Conservation (phyloP, 1,139 yeast species). For the Pichia kudriavzevii region DNA sequence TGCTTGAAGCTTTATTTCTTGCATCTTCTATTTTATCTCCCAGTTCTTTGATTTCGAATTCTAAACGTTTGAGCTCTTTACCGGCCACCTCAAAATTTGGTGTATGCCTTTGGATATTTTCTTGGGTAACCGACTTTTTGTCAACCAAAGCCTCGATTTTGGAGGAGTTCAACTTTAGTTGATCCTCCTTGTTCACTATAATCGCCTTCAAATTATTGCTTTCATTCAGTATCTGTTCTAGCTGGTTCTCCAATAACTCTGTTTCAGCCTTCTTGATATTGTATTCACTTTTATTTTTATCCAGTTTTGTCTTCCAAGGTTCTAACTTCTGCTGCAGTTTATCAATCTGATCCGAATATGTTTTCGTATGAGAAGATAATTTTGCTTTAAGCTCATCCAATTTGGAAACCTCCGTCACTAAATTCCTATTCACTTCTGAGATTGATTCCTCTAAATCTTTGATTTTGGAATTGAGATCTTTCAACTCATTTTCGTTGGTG, state of each 20-base stretch:
- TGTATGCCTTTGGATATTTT: constrained; percentile 3
- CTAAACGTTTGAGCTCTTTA: constrained; percentile 45
- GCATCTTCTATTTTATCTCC: constrained; percentile 67
- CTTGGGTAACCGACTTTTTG: constrained; percentile 3
- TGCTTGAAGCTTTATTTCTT: constrained; percentile 44
- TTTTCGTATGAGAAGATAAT: constrained; percentile 67
- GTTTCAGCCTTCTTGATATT: constrained; percentile 60
- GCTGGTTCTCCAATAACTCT: constrained; percentile 48
- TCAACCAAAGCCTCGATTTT: constrained; percentile 9
- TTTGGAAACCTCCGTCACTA: constrained; percentile 46
- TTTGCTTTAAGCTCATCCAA: constrained; percentile 59
- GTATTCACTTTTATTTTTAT: constrained; percentile 58
- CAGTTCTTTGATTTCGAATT: constrained; percentile 42
- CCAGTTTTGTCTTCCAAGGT: constrained; percentile 76
- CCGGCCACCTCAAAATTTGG: constrained; percentile 6
- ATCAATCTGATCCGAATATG: constrained; percentile 56
- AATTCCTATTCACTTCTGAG: constrained; percentile 36
- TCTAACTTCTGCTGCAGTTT: constrained; percentile 57
- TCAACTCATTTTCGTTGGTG: constrained; percentile 42
- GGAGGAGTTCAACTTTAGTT: constrained; percentile 29
- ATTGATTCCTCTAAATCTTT: constrained; percentile 37
- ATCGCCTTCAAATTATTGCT: constrained; percentile 41
- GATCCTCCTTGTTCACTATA: constrained; percentile 38
- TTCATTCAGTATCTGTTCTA: constrained; percentile 37
- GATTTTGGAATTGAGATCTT: constrained; percentile 37